Percentiles rank a stretch among this genome's conserved stretches.
phyloP scores from a whole-genome alignment of 2,329 filamentous ascomycete species.

The Colletotrichum sp. region DNA sequence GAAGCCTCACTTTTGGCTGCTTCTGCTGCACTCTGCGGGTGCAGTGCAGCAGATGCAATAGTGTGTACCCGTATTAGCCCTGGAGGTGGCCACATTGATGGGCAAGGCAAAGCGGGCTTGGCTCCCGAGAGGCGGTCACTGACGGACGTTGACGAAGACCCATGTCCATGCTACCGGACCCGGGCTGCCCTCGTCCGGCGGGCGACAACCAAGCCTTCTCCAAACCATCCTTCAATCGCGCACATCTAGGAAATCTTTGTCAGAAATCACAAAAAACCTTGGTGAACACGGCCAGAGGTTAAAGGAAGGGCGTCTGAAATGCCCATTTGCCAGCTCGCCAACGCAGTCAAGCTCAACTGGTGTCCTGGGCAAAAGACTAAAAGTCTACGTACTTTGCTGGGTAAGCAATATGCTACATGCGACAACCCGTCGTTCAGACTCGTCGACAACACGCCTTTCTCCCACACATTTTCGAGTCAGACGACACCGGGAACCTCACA shows the following conservation, averaged over 20 bases:
- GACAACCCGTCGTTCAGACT: neutral
- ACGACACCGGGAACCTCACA: neutral
- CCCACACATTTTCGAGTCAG: neutral
- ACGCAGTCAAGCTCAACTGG: neutral
- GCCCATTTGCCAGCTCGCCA: neutral
- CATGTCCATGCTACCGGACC: constrained; percentile 14
- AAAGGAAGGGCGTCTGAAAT: neutral
- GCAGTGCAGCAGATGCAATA: neutral
- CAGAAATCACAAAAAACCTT: constrained; percentile 17
- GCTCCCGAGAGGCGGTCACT: neutral
- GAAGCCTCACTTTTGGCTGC: neutral
- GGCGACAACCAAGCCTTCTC: neutral
- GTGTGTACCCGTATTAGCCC: neutral
- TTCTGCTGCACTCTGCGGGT: neutral
- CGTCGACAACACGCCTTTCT: neutral
- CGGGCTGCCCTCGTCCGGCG: neutral
- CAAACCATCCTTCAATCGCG: neutral
- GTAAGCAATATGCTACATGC: neutral
- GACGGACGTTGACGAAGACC: constrained; percentile 2
- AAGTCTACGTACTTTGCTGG: neutral
- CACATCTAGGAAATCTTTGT: constrained; percentile 4
- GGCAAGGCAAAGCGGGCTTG: neutral
- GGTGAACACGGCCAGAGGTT: neutral
- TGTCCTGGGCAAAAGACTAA: neutral
- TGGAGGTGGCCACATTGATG: neutral